Evolutionary conservation across 495 filamentous ascomycete species (phyloP).

Genomic region (Jackrogersella minutella): DNA sequence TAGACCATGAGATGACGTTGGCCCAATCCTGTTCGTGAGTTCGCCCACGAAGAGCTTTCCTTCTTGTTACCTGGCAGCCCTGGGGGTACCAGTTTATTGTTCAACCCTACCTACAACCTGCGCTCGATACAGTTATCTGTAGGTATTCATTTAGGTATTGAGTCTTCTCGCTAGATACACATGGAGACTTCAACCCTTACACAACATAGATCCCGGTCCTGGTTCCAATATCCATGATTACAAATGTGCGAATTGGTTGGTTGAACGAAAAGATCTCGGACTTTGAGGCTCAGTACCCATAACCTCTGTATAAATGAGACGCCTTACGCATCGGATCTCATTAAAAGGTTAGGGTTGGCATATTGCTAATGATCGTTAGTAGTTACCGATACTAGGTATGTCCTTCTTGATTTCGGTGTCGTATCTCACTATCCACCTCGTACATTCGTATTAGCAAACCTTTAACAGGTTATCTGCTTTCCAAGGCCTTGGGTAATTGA

Average conservation of each 20-base stretch:
- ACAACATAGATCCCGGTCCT: neutral
- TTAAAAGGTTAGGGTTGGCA: too few relatives aligned
- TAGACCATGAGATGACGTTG: constrained; percentile 7
- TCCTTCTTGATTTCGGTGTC: too few relatives aligned
- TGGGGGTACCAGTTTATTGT: too few relatives aligned
- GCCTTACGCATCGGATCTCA: neutral
- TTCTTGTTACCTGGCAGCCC: neutral
- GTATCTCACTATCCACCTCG: too few relatives aligned
- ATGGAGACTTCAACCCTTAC: neutral
- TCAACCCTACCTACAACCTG: neutral
- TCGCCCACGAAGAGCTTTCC: constrained; percentile 1
- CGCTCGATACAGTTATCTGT: neutral
- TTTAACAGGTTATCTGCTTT: neutral
- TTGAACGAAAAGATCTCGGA: neutral
- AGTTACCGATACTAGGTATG: too few relatives aligned
- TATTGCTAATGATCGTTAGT: too few relatives aligned
- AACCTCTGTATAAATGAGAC: neutral
- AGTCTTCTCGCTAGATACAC: constrained; percentile 10
- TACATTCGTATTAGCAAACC: too few relatives aligned
- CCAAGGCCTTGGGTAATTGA: neutral
- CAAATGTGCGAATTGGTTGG: neutral
- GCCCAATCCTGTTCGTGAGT: constrained; percentile 2
- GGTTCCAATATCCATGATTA: neutral
- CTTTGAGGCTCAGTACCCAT: neutral
- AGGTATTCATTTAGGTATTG: constrained; percentile 23